Percentiles rank a stretch among this genome's conserved stretches.
phyloP scores from a whole-genome alignment of 306 rosid species.

The Prunus salicina region DNA sequence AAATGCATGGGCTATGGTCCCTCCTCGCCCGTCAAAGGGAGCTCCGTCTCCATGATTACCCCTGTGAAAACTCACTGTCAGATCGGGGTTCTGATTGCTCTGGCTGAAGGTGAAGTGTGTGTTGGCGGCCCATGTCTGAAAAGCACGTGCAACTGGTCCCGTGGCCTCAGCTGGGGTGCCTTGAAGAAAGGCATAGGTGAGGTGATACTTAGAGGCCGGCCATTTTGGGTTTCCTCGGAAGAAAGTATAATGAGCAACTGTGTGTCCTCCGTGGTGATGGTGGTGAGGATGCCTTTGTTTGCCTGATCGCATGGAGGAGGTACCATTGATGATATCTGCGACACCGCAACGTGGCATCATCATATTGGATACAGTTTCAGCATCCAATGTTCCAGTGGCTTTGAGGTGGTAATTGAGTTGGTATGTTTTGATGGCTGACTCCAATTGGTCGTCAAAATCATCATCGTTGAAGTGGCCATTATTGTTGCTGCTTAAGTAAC shows the following conservation, averaged over 20 bases:
- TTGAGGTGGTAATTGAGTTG: too few species aligned
- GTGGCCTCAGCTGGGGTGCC: background rate
- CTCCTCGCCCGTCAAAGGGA: slow-evolving; percentile 22
- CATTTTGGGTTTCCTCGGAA: slow-evolving; percentile 11
- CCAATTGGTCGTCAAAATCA: too few species aligned
- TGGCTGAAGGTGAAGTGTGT: slow-evolving; percentile 8
- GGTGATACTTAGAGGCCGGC: slow-evolving; percentile 20
- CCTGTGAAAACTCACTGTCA: slow-evolving; percentile 15
- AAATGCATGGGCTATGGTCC: slow-evolving; percentile 25
- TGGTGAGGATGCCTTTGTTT: background rate
- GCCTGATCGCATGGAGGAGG: background rate
- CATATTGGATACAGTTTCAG: too few species aligned
- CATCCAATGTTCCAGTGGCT: too few species aligned
- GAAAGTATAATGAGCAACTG: slow-evolving; percentile 16
- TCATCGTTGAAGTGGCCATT: too few species aligned
- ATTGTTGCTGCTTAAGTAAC: too few species aligned
- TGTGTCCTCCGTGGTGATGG: background rate
- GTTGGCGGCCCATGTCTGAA: slow-evolving; percentile 22
- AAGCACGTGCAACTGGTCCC: slow-evolving; percentile 17
- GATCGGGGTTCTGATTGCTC: background rate
- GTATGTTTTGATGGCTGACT: too few species aligned
- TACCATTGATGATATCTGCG: too few species aligned
- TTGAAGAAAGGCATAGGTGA: slow-evolving; percentile 12
- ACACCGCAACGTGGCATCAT: too few species aligned
- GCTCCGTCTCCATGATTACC: slow-evolving; percentile 30